phyloP scores from a whole-genome alignment of 441 rosid genomes.

The Metrosideros polymorpha region DNA sequence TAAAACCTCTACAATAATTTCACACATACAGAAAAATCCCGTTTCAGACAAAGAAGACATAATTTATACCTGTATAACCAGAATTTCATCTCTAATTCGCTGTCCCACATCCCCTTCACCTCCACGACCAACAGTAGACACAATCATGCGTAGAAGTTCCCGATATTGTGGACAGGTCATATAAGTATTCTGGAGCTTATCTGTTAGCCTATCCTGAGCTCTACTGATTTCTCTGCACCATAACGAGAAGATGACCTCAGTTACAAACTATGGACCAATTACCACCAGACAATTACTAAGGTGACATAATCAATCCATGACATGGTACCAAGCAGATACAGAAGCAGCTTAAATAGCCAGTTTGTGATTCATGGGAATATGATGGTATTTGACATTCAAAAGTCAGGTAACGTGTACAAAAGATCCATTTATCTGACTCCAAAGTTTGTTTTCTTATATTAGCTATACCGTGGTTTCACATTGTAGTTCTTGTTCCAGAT shows the following conservation, averaged over 20 bases:
- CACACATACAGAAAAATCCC: not conserved
- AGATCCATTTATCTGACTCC: not conserved
- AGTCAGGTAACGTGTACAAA: not conserved
- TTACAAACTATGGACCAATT: not conserved
- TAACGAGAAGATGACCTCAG: constrained; percentile 1
- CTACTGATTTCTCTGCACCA: constrained; percentile 84
- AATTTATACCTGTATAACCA: constrained; percentile 78
- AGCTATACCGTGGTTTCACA: constrained; percentile 89
- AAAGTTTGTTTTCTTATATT: not conserved
- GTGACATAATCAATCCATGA: not conserved
- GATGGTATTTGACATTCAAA: not conserved
- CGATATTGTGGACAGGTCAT: constrained; percentile 48
- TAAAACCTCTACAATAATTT: constrained; percentile 1
- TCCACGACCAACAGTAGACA: constrained; percentile 98
- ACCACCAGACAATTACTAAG: not conserved
- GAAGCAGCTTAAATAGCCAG: not conserved
- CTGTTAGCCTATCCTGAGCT: constrained; percentile 97
- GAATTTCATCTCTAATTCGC: constrained; percentile 95
- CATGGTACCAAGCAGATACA: not conserved
- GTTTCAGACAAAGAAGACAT: not conserved
- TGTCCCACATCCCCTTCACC: constrained; percentile 99
- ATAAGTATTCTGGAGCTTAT: constrained; percentile 58
- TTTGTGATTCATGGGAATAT: not conserved
- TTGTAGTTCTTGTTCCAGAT: constrained; percentile 99
- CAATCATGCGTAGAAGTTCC: constrained; percentile 77